A percentile compares a stretch with the other conserved stretches of the same genome.
phyloP scores from a whole-genome alignment of 2,329 filamentous ascomycete species.

The Trichophyton equinum region DNA sequence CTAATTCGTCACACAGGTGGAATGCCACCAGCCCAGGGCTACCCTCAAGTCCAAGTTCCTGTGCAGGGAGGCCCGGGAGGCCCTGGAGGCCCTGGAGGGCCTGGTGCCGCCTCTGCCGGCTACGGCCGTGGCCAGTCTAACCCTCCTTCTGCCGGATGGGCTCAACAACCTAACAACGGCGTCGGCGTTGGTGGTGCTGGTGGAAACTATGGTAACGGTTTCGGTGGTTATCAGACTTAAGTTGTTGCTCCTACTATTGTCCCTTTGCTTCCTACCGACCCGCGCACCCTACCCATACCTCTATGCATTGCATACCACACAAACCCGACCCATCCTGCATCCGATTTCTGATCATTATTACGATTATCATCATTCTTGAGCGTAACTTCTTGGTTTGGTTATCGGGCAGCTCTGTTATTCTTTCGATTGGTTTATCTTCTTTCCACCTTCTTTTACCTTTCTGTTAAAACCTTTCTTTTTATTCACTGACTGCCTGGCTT shows the following conservation, averaged over 20 bases:
- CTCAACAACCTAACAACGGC: conserved; percentile 28
- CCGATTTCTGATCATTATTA: conserved; percentile 5
- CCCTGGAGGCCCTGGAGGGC: neutral
- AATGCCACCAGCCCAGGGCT: conserved; percentile 37
- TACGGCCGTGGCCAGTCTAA: conserved; percentile 62
- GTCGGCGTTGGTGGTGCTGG: conserved; percentile 19
- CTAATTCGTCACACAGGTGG: conserved; percentile 12
- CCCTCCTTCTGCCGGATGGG: conserved; percentile 40
- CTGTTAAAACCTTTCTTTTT: neutral
- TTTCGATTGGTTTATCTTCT: conserved; percentile 12
- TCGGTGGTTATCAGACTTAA: conserved; percentile 48
- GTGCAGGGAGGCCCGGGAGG: conserved; percentile 24
- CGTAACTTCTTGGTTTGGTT: conserved; percentile 5
- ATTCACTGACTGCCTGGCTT: neutral
- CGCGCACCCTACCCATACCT: neutral
- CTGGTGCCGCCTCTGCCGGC: conserved; percentile 55
- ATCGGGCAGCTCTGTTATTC: neutral
- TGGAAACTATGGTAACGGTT: conserved; percentile 42
- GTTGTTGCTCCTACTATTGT: conserved; percentile 5
- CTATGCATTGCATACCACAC: neutral
- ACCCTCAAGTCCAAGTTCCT: conserved; percentile 45
- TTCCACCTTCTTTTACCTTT: neutral
- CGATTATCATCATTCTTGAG: conserved; percentile 6
- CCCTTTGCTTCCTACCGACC: conserved; percentile 9
- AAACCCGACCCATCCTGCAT: neutral